These are phyloP conservation scores for Inga laurina DNA, from an alignment of 306 rosid species.

Conservation along the genomic window DNA sequence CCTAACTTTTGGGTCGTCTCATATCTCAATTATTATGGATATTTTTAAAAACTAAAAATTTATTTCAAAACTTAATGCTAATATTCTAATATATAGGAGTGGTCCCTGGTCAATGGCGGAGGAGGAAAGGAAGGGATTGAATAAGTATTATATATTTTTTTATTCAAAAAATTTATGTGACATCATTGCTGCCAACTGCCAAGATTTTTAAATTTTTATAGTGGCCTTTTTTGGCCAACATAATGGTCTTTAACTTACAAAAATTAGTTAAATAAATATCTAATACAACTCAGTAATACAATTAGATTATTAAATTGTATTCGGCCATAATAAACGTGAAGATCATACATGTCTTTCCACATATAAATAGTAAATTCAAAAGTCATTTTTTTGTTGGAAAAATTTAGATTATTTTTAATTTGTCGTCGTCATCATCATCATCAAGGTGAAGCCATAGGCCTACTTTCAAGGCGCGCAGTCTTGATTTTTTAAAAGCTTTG, in stretches of 20 bases:
- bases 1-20: no score
- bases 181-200: neutral
- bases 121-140: neutral
- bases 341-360: neutral
- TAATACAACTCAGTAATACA: no score
- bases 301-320: no score
- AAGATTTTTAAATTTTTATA: no score
- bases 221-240: neutral
- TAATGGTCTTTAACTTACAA: no score
- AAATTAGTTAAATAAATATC: no score
- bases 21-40: neutral
- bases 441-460: neutral
- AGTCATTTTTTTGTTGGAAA: no score
- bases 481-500: neutral
- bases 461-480: neutral
- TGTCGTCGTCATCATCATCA: neutral
- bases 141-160: neutral
- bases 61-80: neutral
- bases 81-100: neutral
- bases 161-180: neutral
- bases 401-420: no score
- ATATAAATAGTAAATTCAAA: no score
- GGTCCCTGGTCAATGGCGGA: neutral
- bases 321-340: neutral
- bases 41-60: no score